Evolutionary conservation across 1,284 basidiomycete genomes (phyloP).

Genomic region (Trichosporon faecale): DNA sequence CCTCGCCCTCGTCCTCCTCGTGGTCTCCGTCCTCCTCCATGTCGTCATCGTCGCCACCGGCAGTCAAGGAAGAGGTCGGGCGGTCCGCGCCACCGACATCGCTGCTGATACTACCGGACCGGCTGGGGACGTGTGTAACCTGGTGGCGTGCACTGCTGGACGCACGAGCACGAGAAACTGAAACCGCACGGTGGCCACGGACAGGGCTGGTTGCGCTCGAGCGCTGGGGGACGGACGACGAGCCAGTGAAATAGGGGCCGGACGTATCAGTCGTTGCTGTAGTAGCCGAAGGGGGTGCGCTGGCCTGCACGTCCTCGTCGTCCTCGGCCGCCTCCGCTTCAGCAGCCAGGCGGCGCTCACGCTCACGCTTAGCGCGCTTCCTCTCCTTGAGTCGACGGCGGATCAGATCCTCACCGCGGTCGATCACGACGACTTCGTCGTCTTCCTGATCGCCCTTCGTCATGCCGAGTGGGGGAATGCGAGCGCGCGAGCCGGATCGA

Average conservation of each 20-base stretch:
- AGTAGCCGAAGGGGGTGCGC: neutral
- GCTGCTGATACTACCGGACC: constrained; percentile 3
- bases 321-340: constrained; percentile 28
- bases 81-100: neutral
- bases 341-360: constrained; percentile 28
- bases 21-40: constrained; percentile 8
- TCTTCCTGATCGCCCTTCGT: constrained; percentile 40
- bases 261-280: neutral
- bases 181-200: constrained; percentile 3
- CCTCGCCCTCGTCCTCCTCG: constrained; percentile 34
- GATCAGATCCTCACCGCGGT: constrained; percentile 59
- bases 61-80: neutral
- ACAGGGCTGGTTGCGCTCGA: constrained; percentile 3
- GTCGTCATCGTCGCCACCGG: neutral
- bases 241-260: neutral
- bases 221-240: neutral
- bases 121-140: neutral
- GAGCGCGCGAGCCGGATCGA: constrained; percentile 21
- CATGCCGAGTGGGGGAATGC: constrained; percentile 10
- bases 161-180: constrained; percentile 2
- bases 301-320: constrained; percentile 19
- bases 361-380: constrained; percentile 46
- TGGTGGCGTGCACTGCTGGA: neutral
- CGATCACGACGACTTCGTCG: constrained; percentile 55
- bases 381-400: constrained; percentile 56